Base-by-base conservation (phyloP, 805 yeast species). In the Lachancea kluyveri region DNA sequence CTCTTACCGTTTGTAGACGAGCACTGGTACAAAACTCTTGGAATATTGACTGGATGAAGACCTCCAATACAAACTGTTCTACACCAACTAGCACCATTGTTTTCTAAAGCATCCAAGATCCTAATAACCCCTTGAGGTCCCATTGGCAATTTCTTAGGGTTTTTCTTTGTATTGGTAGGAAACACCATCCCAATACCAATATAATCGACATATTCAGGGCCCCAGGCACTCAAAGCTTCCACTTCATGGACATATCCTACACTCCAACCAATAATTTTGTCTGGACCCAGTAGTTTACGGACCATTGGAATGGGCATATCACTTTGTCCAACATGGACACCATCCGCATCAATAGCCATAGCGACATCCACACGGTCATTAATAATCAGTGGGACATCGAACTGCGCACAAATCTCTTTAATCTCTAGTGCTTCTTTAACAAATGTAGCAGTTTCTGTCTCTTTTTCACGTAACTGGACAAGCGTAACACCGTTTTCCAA, bases 271-370 rank as follows among this genome's bases (percentile, higher is more conserved):
- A 87, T 52, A 37, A 87, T 77, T 58, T 80, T 85, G 35, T 73
- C 68, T 0, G 78, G 73, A 0, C 96, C 95, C 8, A 86, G 56
- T 19, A 85, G 48, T 45, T 62, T 49, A 21, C 96, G 59, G 1
- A 74, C 92, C 22, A 67, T 45, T 1, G 46, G 44, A 6, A 58
- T 57, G 3, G 65, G 62, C 84, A 87, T 83, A 51, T 87, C 96
- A 32, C 79, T 87, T 54, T 87, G 96, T 1, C 96, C 96, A 13
- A 87, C 84, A 60, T 87, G 96, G 6, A 88, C 79, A 21, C 95
- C 95, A 41, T 85, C 95, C 2, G 94, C 94, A 44, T 72, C 92
- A 35, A 85, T 67, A 0, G 96, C 96, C 26, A 88, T 60, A 0
- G 95, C 96, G 8, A 88, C 85, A 50, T 87, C 96, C 3, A 85